These are phyloP conservation scores for Acanthamoeba royreba DNA, from an alignment of 208 protist species.

Conservation along the genomic window DNA sequence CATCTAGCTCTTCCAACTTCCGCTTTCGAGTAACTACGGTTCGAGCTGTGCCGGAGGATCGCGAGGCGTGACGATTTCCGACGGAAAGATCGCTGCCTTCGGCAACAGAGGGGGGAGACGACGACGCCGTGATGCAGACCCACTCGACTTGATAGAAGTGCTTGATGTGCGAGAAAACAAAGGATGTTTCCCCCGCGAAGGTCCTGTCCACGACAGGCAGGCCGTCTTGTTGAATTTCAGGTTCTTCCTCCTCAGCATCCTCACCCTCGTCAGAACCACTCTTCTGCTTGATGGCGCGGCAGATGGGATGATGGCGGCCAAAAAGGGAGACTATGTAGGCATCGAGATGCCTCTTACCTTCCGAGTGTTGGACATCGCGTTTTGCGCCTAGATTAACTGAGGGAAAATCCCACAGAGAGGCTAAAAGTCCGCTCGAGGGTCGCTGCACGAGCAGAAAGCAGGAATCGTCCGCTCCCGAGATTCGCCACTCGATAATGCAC, in stretches of 20 bases:
- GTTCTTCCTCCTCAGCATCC: not conserved
- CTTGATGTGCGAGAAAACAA: slow-evolving; percentile 38
- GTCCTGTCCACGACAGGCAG: not conserved
- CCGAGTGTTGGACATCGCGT: not conserved
- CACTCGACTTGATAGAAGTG: not conserved
- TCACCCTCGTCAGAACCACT: not conserved
- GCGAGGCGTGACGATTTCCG: no score
- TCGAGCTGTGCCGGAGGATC: no score
- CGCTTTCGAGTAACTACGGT: no score
- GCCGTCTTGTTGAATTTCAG: not conserved
- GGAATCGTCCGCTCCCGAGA: not conserved
- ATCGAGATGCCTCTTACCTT: not conserved
- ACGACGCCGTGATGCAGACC: not conserved
- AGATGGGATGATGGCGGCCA: not conserved
- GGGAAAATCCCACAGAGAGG: slow-evolving; percentile 61
- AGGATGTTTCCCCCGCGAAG: not conserved
- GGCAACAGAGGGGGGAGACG: no score
- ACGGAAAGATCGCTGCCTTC: not conserved
- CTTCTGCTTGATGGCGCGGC: not conserved
- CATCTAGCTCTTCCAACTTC: not conserved
- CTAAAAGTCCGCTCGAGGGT: slow-evolving; percentile 54
- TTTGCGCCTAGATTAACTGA: not conserved
- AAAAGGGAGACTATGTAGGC: not conserved
- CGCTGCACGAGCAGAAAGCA: slow-evolving; percentile 50
- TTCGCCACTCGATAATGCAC: not conserved